Conservation (phyloP, 2,329 filamentous ascomycete genomes). For the Remersonia thermophila region DNA sequence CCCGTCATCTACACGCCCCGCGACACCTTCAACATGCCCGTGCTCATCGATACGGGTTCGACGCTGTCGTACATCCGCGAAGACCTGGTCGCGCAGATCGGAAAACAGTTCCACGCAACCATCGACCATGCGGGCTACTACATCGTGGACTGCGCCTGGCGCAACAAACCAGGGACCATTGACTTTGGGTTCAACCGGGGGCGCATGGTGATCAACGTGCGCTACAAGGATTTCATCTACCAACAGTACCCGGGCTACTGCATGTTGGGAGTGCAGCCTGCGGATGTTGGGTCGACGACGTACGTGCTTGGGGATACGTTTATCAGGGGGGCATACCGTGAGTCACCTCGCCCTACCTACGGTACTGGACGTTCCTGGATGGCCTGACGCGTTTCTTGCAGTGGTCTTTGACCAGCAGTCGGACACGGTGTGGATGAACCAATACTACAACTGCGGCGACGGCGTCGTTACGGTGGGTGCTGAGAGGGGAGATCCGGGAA, state of each 20-base stretch:
- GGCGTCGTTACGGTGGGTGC: conserved; percentile 23
- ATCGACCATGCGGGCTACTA: conserved; percentile 18
- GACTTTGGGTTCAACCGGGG: conserved; percentile 34
- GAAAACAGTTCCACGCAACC: conserved; percentile 22
- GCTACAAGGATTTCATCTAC: conserved; percentile 33
- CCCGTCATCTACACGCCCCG: conserved; percentile 18
- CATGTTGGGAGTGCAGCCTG: conserved; percentile 25
- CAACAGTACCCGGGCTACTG: conserved; percentile 21
- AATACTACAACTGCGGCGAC: conserved; percentile 27
- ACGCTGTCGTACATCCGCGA: conserved; percentile 52
- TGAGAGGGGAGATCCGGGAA: conserved; percentile 20
- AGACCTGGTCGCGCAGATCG: conserved; percentile 33
- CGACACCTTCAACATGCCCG: conserved; percentile 27
- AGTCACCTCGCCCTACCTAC: conserved; percentile 6
- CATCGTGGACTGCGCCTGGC: conserved; percentile 27
- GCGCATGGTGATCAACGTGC: conserved; percentile 29
- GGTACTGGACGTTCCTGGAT: conserved; percentile 3
- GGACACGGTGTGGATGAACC: conserved; percentile 26
- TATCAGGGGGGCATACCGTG: conserved; percentile 26
- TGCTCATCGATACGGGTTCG: conserved; percentile 50
- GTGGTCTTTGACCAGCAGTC: conserved; percentile 29
- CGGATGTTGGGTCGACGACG: conserved; percentile 20
- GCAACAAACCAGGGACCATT: conserved; percentile 28
- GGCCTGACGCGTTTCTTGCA: conserved; percentile 6
- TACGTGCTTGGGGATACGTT: conserved; percentile 29